Conservation (phyloP, 208 protist genomes). For the Leishmania gerbilli region DNA sequence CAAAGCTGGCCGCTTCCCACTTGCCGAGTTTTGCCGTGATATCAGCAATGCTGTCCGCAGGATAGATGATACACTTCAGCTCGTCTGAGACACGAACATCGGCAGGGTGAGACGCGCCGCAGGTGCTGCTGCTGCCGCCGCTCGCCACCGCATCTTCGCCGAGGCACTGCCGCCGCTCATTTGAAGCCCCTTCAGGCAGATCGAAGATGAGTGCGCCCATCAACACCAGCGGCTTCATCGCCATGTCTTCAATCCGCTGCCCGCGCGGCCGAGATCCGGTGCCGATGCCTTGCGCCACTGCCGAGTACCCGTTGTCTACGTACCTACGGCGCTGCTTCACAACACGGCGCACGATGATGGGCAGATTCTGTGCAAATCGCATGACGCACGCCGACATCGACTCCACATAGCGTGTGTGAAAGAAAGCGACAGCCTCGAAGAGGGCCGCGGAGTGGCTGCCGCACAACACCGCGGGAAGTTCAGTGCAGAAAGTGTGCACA, state of each 20-base stretch:
- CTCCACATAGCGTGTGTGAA: constrained; percentile 70
- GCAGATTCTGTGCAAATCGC: constrained; percentile 81
- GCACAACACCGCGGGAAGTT: constrained; percentile 70
- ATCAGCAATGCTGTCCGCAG: constrained; percentile 69
- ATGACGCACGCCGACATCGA: constrained; percentile 71
- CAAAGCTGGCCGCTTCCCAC: constrained; percentile 84
- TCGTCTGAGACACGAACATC: constrained; percentile 66
- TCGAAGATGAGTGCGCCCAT: constrained; percentile 82
- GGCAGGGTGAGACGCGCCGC: constrained; percentile 45
- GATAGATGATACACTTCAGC: constrained; percentile 72
- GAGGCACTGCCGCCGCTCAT: constrained; percentile 4
- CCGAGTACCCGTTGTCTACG: constrained; percentile 40
- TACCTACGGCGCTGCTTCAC: constrained; percentile 66
- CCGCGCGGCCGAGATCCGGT: constrained; percentile 52
- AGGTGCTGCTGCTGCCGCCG: constrained; percentile 55
- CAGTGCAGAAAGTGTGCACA: constrained; percentile 67
- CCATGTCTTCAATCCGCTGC: constrained; percentile 85
- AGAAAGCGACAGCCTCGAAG: constrained; percentile 85
- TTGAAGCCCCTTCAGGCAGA: constrained; percentile 21
- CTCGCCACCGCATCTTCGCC: background rate
- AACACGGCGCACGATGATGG: constrained; percentile 78
- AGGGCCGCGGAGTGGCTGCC: constrained; percentile 65
- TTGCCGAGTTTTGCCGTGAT: constrained; percentile 68
- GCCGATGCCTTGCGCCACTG: constrained; percentile 59
- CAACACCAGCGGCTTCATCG: constrained; percentile 88